phyloP scores from a whole-genome alignment of 2,329 filamentous ascomycete genomes.

The Cercospora sp. region DNA sequence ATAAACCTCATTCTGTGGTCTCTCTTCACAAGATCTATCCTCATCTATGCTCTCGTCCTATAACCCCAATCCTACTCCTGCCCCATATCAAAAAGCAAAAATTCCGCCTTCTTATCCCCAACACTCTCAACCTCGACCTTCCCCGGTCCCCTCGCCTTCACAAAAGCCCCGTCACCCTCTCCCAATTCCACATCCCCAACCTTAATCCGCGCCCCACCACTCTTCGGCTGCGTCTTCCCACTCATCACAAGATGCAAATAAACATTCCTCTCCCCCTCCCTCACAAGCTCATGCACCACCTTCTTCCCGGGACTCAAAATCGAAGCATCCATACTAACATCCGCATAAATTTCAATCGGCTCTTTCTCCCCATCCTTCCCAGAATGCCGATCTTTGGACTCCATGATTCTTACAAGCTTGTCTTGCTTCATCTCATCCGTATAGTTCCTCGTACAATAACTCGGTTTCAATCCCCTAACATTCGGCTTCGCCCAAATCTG shows the following conservation, averaged over 20 bases:
- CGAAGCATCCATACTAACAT: constrained; percentile 78
- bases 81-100: constrained; percentile 54
- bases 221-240: constrained; percentile 56
- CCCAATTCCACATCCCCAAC: constrained; percentile 65
- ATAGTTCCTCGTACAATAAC: constrained; percentile 75
- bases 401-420: constrained; percentile 72
- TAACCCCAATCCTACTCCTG: constrained; percentile 21
- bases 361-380: constrained; percentile 67
- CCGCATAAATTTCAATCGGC: constrained; percentile 80
- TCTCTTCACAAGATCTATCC: neutral
- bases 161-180: constrained; percentile 81
- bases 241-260: constrained; percentile 79
- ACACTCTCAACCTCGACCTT: constrained; percentile 50
- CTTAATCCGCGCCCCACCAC: constrained; percentile 70
- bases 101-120: constrained; percentile 49
- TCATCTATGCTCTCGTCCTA: neutral
- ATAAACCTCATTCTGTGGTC: neutral
- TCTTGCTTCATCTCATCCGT: constrained; percentile 70
- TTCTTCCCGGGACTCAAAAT: constrained; percentile 65
- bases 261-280: constrained; percentile 65
- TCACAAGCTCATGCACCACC: constrained; percentile 74
- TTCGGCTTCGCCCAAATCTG: constrained; percentile 88
- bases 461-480: constrained; percentile 68
- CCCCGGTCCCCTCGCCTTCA: constrained; percentile 55
- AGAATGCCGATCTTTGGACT: constrained; percentile 63